These are phyloP conservation scores for Plicaturopsis crispa DNA, from an alignment of 768 basidiomycete genomes.

Conservation along the genomic window DNA sequence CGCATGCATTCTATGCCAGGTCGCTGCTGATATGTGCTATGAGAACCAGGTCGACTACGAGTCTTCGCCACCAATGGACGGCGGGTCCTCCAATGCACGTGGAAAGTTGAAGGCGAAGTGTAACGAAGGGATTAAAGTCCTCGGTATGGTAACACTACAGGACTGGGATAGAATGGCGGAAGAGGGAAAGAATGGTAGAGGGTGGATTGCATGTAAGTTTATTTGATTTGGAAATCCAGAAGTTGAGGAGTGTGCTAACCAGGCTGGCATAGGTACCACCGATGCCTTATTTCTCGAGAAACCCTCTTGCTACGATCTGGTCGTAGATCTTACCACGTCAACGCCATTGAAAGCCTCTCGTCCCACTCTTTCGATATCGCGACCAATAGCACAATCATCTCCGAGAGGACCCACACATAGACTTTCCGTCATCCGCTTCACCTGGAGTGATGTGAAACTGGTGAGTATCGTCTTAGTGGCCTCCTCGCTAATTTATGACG, in stretches of 20 bases:
- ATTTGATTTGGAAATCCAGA: too few species aligned
- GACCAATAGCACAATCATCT: constrained; percentile 29
- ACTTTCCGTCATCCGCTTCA: constrained; percentile 60
- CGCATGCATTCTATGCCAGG: constrained; percentile 61
- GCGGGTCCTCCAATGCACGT: constrained; percentile 17
- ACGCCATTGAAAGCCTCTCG: constrained; percentile 52
- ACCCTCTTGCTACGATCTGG: constrained; percentile 69
- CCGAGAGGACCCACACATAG: constrained; percentile 39
- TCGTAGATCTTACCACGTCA: constrained; percentile 72
- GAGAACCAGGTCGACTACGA: constrained; percentile 25
- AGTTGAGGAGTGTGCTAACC: background rate
- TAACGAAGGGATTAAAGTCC: constrained; percentile 51
- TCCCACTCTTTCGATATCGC: constrained; percentile 60
- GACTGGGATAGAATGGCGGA: constrained; percentile 57
- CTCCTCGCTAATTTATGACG: constrained; percentile 2
- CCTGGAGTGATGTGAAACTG: constrained; percentile 79
- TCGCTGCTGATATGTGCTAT: constrained; percentile 58
- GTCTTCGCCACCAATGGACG: constrained; percentile 9
- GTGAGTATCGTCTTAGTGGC: constrained; percentile 26
- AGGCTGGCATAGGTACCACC: constrained; percentile 49
- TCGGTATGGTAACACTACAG: constrained; percentile 75
- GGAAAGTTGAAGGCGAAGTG: constrained; percentile 31
- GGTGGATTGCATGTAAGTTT: constrained; percentile 75
- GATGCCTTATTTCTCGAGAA: constrained; percentile 82
- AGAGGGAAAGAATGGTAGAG: constrained; percentile 52